Percentiles rank a stretch among this genome's conserved stretches.
phyloP scores from a whole-genome alignment of 2,329 filamentous ascomycete species.

The Myriosclerotinia scirpicola region DNA sequence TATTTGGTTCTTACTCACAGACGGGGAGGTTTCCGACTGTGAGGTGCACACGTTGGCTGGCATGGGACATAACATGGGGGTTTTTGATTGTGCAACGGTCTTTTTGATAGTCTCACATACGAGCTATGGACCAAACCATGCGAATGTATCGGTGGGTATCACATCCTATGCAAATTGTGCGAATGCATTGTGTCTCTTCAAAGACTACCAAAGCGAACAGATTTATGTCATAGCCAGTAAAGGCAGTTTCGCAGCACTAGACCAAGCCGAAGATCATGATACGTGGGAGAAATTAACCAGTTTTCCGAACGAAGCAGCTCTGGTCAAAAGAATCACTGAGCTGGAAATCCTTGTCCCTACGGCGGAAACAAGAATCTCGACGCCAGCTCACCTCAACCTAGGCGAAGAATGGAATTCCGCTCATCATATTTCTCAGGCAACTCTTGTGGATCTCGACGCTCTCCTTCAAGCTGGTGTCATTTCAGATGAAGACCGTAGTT shows the following conservation, averaged over 20 bases:
- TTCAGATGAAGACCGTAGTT: neutral
- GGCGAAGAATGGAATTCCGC: neutral
- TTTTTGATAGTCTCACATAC: neutral
- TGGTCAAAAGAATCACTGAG: neutral
- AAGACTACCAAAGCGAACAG: neutral
- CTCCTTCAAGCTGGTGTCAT: neutral
- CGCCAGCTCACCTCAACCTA: neutral
- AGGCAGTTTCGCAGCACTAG: neutral
- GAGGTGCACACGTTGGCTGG: neutral
- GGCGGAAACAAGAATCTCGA: neutral
- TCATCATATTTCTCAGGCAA: neutral
- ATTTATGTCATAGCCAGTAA: slow-evolving; percentile 6
- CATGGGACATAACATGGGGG: neutral
- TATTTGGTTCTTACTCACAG: slow-evolving; percentile 11
- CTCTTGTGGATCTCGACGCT: neutral
- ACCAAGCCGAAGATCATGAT: neutral
- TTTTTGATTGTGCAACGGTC: slow-evolving; percentile 1
- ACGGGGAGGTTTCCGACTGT: neutral
- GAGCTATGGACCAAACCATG: neutral
- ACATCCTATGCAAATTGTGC: neutral
- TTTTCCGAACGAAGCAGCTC: neutral
- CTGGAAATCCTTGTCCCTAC: neutral
- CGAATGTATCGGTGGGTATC: neutral
- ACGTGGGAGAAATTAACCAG: neutral
- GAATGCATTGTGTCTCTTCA: slow-evolving; percentile 3